Base-by-base conservation (phyloP, 2,329 filamentous ascomycete species). In the Phaeomoniella chlamydospora region DNA sequence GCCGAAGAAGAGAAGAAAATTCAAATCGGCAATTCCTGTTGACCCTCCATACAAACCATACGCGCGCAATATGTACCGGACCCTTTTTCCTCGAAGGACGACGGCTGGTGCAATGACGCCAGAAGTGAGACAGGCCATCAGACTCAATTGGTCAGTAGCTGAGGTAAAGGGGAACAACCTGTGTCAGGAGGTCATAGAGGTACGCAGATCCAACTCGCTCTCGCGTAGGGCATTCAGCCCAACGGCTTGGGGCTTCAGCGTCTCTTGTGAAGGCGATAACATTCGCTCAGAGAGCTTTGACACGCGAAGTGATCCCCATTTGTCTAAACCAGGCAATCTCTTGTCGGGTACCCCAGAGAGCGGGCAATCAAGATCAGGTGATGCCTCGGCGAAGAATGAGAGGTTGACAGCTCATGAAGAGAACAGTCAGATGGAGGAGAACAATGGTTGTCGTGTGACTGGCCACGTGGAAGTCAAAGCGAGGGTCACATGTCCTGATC, bases 31-130 rank as follows among this genome's bases (percentile, higher is more conserved):
- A 15, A 5, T 5, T 39, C 19, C 32, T 34, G 18, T 53, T 39
- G 33, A 45, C 36, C 31, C 50, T 35, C 35, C 48, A 40, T 43
- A 52, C 44, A 35, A 49, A 47, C 43, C 47, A 3, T 47, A 45
- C 22, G 47, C 52, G 5, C 44, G 41, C 30, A 40, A 44, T 9
- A 41, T 46, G 38, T 42, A 45, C 33, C 33, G 18, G n/a, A 30
- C 26, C 10, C 11, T 47, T 4, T 43, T 35, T 39, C 41, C 44
- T 4, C 34, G 17, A 17, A 26, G 22, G 22, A 26, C 9, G 6
- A 26, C 22, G 22, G n/a, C 22, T n/a, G 22, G 22, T 6, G 9
- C 22, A 6, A 26, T 26, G 22, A 26, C 22, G 22, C 22, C 22
- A 9, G 22, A 26, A n/a, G 22, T 26, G 22, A 26, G 22, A n/a